phyloP scores from a whole-genome alignment of 495 filamentous ascomycete genomes.

The Neurospora sp. region DNA sequence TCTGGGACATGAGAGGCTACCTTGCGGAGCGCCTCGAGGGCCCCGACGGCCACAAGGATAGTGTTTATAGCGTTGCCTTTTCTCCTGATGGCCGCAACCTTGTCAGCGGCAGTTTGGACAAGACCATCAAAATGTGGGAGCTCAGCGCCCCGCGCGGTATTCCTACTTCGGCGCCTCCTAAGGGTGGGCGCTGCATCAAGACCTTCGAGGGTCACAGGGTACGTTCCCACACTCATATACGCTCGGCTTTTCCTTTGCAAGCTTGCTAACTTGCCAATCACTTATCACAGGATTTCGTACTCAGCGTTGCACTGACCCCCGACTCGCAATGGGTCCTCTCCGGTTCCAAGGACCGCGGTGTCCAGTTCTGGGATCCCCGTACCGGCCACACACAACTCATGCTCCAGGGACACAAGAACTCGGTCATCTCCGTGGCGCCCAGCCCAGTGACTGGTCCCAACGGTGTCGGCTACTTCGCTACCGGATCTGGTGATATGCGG shows the following conservation, averaged over 20 bases:
- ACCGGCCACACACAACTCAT: constrained; percentile 84
- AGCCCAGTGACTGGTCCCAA: constrained; percentile 74
- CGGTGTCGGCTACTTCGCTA: constrained; percentile 65
- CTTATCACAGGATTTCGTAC: constrained; percentile 66
- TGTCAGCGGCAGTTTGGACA: constrained; percentile 82
- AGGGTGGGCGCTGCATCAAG: constrained; percentile 73
- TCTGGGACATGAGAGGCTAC: constrained; percentile 81
- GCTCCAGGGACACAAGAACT: constrained; percentile 90
- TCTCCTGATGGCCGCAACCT: constrained; percentile 80
- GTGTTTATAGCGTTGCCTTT: constrained; percentile 88
- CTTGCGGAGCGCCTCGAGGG: constrained; percentile 78
- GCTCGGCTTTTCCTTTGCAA: background rate
- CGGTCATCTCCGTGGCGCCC: constrained; percentile 81
- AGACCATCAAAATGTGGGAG: constrained; percentile 96
- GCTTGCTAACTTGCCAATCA: background rate
- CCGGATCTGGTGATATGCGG: constrained; percentile 82
- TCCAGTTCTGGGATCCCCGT: constrained; percentile 88
- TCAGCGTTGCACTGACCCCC: constrained; percentile 79
- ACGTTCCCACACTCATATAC: constrained; percentile 20
- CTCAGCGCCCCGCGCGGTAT: constrained; percentile 58
- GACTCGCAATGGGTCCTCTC: constrained; percentile 86
- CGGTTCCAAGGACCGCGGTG: constrained; percentile 81
- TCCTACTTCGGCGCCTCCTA: constrained; percentile 39
- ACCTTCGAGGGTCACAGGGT: constrained; percentile 91
- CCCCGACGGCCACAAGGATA: constrained; percentile 80